These are phyloP conservation scores for Solanum habrochaites DNA, from an alignment of 257 asterid species.

Conservation along the genomic window DNA sequence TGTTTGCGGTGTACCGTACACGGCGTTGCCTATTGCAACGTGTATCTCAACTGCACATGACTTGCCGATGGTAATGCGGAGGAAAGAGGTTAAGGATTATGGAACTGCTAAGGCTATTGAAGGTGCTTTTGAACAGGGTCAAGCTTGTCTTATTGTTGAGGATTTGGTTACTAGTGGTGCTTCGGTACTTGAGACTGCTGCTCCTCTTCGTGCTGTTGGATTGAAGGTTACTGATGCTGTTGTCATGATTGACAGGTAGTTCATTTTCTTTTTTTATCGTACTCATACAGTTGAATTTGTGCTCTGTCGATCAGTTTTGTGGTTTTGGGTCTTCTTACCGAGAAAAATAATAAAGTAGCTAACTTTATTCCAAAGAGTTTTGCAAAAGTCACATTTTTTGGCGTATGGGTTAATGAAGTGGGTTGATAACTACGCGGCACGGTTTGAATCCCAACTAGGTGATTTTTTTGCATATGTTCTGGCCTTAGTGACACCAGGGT, in stretches of 20 bases:
- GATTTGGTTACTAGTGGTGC: slow-evolving; percentile 95
- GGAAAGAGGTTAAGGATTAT: slow-evolving; percentile 90
- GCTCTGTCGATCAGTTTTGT: neutral
- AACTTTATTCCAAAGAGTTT: neutral
- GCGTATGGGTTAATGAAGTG: neutral
- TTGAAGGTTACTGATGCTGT: slow-evolving; percentile 80
- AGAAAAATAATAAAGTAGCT: neutral
- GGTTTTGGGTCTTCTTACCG: neutral
- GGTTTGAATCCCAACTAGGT: neutral
- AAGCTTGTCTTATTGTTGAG: slow-evolving; percentile 66
- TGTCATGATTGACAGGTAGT: slow-evolving; percentile 86
- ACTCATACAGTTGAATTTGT: neutral
- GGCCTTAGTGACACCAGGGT: neutral
- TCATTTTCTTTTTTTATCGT: neutral
- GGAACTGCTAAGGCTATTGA: slow-evolving; percentile 89
- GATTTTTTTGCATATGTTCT: neutral
- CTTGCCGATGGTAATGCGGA: slow-evolving; percentile 88
- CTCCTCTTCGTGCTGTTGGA: slow-evolving; percentile 78
- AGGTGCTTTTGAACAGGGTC: slow-evolving; percentile 47
- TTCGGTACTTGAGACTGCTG: slow-evolving; percentile 85
- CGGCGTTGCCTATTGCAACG: slow-evolving; percentile 95
- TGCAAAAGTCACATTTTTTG: neutral
- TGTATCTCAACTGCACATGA: slow-evolving; percentile 48
- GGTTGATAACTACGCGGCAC: neutral
- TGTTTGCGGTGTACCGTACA: slow-evolving; percentile 92